Conservation (phyloP, 805 yeast species). For the Priceomyces melissophilus region DNA sequence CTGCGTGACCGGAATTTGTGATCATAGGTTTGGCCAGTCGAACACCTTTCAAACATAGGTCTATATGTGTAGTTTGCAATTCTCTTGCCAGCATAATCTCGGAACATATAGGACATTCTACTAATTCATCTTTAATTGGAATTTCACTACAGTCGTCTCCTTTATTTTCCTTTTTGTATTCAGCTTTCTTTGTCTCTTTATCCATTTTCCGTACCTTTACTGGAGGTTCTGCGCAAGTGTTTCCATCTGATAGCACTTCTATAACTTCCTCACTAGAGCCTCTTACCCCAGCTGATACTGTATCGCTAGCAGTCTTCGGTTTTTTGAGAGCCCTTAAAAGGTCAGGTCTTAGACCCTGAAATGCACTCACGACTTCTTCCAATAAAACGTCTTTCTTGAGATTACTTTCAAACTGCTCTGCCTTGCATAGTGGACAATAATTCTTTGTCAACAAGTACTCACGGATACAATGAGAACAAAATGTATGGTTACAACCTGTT, state of each 20-base stretch:
- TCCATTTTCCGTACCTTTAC: neutral
- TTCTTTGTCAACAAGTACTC: conserved; percentile 57
- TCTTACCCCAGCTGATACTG: conserved; percentile 3
- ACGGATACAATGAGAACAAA: conserved; percentile 84
- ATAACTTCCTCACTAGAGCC: conserved; percentile 9
- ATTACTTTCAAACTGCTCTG: conserved; percentile 65
- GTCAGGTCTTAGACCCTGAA: conserved; percentile 38
- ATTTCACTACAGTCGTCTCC: neutral
- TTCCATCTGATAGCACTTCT: conserved; percentile 12
- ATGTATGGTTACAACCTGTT: conserved; percentile 84
- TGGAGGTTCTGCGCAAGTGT: conserved; percentile 7
- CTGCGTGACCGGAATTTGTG: conserved; percentile 6
- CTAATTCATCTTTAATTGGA: conserved; percentile 26
- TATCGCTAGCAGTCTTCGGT: neutral
- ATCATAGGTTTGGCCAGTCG: conserved; percentile 9
- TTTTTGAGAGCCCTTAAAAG: conserved; percentile 28
- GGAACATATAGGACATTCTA: conserved; percentile 67
- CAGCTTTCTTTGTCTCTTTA: conserved; percentile 10
- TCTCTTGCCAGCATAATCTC: conserved; percentile 50
- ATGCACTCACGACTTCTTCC: conserved; percentile 67
- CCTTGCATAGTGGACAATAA: conserved; percentile 76
- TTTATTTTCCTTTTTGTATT: conserved; percentile 9
- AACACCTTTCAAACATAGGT: conserved; percentile 48
- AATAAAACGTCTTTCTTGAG: conserved; percentile 62
- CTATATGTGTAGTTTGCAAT: conserved; percentile 60